Percentiles rank a stretch among this genome's conserved stretches.
Conservation (phyloP, 768 basidiomycete species). For the Amanita polypyramis region DNA sequence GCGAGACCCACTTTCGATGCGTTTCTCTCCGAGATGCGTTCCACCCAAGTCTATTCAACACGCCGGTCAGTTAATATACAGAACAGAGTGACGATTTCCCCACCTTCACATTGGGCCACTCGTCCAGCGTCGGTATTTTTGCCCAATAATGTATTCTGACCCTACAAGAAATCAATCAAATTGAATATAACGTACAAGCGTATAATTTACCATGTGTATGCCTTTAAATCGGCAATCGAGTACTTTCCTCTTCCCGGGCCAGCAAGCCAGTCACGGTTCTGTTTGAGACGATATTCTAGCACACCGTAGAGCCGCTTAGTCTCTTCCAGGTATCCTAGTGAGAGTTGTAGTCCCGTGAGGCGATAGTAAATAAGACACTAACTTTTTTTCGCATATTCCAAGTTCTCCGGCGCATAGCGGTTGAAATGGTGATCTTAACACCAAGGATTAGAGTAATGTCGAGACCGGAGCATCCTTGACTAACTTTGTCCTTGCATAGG, state of each 20-base stretch:
- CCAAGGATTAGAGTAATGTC: background rate
- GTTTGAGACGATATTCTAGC: constrained; percentile 63
- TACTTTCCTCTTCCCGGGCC: constrained; percentile 63
- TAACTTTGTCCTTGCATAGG: constrained; percentile 95
- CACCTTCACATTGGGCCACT: constrained; percentile 35
- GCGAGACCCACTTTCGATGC: background rate
- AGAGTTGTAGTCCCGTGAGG: background rate
- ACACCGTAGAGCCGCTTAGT: constrained; percentile 79
- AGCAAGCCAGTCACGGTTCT: constrained; percentile 69
- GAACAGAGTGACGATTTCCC: background rate
- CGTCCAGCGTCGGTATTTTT: background rate
- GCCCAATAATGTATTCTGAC: constrained; percentile 1
- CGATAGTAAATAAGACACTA: background rate
- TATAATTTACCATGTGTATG: constrained; percentile 22
- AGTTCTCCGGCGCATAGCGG: constrained; percentile 50
- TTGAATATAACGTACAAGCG: no score
- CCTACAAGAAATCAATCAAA: background rate
- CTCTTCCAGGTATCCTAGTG: constrained; percentile 70
- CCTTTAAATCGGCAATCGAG: constrained; percentile 66
- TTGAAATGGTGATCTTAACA: constrained; percentile 46
- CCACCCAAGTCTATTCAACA: constrained; percentile 15
- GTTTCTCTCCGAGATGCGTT: constrained; percentile 7
- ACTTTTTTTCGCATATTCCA: constrained; percentile 53
- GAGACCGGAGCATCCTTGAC: constrained; percentile 12
- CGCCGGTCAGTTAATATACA: background rate